Conservation (phyloP, 192 early-diverging fungal genomes). For the Oehlia diaphana region DNA sequence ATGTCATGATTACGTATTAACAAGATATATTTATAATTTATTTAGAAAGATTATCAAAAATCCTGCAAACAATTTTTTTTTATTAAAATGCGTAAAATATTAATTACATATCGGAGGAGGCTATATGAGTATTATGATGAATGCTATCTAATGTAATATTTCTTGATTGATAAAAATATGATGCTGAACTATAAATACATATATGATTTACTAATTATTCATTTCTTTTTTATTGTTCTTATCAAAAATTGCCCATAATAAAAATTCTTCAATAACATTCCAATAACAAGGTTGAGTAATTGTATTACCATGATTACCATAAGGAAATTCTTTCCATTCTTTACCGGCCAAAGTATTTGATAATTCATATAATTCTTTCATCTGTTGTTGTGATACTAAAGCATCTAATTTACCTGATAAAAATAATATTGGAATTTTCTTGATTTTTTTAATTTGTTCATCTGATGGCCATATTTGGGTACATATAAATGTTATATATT, state of each 20-base stretch:
- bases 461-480: slow-evolving; percentile 91
- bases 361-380: slow-evolving; percentile 72
- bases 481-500: slow-evolving; percentile 72
- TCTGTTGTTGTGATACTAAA: slow-evolving; percentile 84
- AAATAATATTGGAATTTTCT: slow-evolving; percentile 73
- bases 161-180: no score
- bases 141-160: no score
- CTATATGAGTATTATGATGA: no score
- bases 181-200: no score
- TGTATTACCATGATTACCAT: slow-evolving; percentile 93
- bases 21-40: no score
- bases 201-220: neutral
- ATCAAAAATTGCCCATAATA: slow-evolving; percentile 12
- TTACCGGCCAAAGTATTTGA: slow-evolving; percentile 44
- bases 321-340: slow-evolving; percentile 60
- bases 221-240: neutral
- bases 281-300: slow-evolving; percentile 85
- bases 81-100: no score
- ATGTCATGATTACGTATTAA: no score
- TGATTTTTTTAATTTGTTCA: slow-evolving; percentile 61
- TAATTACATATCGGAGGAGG: no score
- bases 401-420: slow-evolving; percentile 83
- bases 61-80: no score
- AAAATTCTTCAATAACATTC: slow-evolving; percentile 65
- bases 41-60: no score